Conservation (phyloP, 1,284 basidiomycete species). For the Albatrellus sp. region DNA sequence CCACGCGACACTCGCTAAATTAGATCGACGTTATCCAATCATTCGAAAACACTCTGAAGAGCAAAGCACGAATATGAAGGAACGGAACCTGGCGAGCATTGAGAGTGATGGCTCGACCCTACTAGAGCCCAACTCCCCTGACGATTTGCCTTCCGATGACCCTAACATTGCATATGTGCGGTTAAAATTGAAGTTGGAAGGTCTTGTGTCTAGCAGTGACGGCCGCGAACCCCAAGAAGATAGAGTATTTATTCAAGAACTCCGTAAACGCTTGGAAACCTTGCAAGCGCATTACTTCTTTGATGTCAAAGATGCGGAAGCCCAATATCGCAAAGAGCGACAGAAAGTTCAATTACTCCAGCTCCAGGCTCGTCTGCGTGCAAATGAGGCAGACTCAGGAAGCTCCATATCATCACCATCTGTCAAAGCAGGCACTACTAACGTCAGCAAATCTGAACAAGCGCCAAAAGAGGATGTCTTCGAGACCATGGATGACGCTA, state of each 20-base stretch:
- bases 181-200: slow-evolving; percentile 42
- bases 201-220: slow-evolving; percentile 22
- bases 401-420: slow-evolving; percentile 10
- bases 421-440: slow-evolving; percentile 1
- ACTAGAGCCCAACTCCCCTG: slow-evolving; percentile 9
- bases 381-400: slow-evolving; percentile 9
- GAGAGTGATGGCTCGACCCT: slow-evolving; percentile 2
- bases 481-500: slow-evolving; percentile 40
- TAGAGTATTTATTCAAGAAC: slow-evolving; percentile 26
- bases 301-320: slow-evolving; percentile 56
- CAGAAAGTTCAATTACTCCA: slow-evolving; percentile 35
- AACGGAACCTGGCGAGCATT: neutral
- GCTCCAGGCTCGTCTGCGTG: slow-evolving; percentile 43
- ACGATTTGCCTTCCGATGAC: slow-evolving; percentile 28
- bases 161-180: slow-evolving; percentile 53
- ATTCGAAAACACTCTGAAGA: neutral
- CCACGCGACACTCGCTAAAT: slow-evolving; percentile 3
- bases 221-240: slow-evolving; percentile 23
- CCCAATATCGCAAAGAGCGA: slow-evolving; percentile 43
- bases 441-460: neutral
- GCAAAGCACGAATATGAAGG: neutral
- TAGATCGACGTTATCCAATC: neutral
- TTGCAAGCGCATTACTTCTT: slow-evolving; percentile 69
- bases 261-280: slow-evolving; percentile 43
- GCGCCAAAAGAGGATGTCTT: slow-evolving; percentile 28